Percentiles rank a stretch among this genome's conserved stretches.
Evolutionary conservation across 108 stramenopile genomes (phyloP).

Genomic region (Craspedostauros australis): DNA sequence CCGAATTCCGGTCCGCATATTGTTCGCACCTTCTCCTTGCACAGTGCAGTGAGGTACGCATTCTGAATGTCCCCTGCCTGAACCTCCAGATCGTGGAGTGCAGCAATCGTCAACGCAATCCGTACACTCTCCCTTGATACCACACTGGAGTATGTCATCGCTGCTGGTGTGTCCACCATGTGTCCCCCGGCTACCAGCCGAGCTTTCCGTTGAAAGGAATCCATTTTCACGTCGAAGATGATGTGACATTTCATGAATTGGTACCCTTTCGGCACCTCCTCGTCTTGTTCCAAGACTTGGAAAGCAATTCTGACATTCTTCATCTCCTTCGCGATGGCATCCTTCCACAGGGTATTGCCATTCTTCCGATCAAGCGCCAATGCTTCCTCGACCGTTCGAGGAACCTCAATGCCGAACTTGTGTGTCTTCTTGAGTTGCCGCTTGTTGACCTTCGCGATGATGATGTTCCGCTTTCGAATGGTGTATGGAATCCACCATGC

Average conservation of each 20-base stretch:
- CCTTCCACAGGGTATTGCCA: slow-evolving; percentile 33
- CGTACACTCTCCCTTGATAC: slow-evolving; percentile 39
- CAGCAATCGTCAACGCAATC: slow-evolving; percentile 35
- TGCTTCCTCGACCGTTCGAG: slow-evolving; percentile 30
- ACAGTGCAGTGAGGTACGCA: slow-evolving; percentile 26
- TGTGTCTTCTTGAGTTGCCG: slow-evolving; percentile 19
- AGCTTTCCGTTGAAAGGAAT: slow-evolving; percentile 19
- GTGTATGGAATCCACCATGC: slow-evolving; percentile 36
- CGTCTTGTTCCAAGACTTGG: slow-evolving; percentile 8
- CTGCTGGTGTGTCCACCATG: slow-evolving; percentile 23
- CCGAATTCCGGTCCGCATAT: slow-evolving; percentile 25
- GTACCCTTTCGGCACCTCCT: slow-evolving; percentile 28
- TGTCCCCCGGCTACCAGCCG: slow-evolving; percentile 35
- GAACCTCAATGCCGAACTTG: slow-evolving; percentile 37
- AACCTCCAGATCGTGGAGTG: slow-evolving; percentile 25
- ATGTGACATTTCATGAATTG: slow-evolving; percentile 34
- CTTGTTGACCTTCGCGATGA: slow-evolving; percentile 14
- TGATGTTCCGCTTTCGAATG: slow-evolving; percentile 14
- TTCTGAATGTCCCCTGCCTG: slow-evolving; percentile 32
- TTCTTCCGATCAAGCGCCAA: slow-evolving; percentile 21
- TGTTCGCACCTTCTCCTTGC: slow-evolving; percentile 21
- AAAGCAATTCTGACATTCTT: slow-evolving; percentile 32
- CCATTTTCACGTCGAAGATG: slow-evolving; percentile 31
- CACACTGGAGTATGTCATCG: slow-evolving; percentile 33
- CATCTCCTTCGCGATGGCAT: slow-evolving; percentile 41